Evolutionary conservation across 2,329 filamentous ascomycete species (phyloP), one percentile per base, ranked within the genome.

Genomic region (Fusarium sp.): DNA sequence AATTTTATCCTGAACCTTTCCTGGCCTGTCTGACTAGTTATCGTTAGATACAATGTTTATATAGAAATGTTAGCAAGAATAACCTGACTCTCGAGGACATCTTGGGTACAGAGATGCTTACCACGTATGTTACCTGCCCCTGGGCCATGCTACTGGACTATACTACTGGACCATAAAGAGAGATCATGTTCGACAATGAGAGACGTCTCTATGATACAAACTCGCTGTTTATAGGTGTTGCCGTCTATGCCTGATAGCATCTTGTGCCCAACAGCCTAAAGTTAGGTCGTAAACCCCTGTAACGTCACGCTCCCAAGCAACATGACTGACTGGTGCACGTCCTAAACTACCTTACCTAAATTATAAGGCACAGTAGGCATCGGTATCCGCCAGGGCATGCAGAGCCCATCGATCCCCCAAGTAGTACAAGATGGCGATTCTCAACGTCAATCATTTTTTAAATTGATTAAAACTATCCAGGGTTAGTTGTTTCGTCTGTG

Each of bases 291-390:
- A 13, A 32, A 37, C 23, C 57, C 37, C 33, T 57, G 39, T 13
- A 57, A 50, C 44, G 32, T 61, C 57, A 61, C 57, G 39, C 37
- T 50, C 25, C n/a, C 45, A 50, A 44, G 39, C 52, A 30, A 9
- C 52, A 48, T 60, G 57, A 57, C 57, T 60, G 57, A 57, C 57
- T 61, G 58, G 53, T 37, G 35, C 52, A 53, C 40, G 17, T 50
- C 35, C 51, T 39, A n/a, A n/a, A n/a, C n/a, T n/a, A n/a, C n/a
- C n/a, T n/a, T n/a, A 25, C 30, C 37, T 53, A 35, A 32, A 35
- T 32, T 44, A n/a, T n/a, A n/a, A n/a, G n/a, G n/a, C n/a, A 27
- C 55, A 54, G 41, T 43, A 37, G 51, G 44, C n/a, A 47, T 37
- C 7, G 35, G 43, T 32, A 49, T 43, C 55, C 33, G 39, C 50